Evolutionary conservation across 2,329 filamentous ascomycete genomes (phyloP).

Genomic region (Elsinoe necatrix): DNA sequence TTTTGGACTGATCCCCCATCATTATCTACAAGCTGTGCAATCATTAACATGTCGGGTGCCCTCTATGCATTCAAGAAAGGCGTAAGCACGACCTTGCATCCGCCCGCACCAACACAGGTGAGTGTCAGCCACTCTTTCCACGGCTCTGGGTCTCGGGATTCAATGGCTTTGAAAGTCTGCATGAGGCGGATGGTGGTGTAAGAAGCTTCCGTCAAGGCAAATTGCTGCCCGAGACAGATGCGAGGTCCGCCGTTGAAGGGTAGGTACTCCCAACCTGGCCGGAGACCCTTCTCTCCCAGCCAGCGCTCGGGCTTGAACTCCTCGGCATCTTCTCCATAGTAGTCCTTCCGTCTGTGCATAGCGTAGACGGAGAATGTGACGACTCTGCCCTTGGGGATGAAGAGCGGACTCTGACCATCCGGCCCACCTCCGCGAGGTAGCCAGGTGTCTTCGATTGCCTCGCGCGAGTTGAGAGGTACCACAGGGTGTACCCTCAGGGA

Average conservation of each 20-base stretch:
- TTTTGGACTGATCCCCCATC: not conserved
- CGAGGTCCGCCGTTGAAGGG: conserved; percentile 33
- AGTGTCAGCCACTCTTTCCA: conserved; percentile 22
- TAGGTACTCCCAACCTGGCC: conserved; percentile 31
- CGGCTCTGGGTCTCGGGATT: conserved; percentile 24
- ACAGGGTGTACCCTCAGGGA: conserved; percentile 68
- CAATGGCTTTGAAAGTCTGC: conserved; percentile 54
- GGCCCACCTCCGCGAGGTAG: conserved; percentile 57
- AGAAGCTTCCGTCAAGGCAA: conserved; percentile 66
- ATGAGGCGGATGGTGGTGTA: conserved; percentile 66
- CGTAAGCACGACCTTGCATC: conserved; percentile 8
- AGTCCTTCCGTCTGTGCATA: conserved; percentile 60
- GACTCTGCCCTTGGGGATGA: conserved; percentile 56
- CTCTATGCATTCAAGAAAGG: not conserved
- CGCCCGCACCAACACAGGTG: conserved; percentile 7
- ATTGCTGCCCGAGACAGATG: conserved; percentile 50
- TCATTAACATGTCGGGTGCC: conserved; percentile 1
- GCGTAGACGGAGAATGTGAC: conserved; percentile 59
- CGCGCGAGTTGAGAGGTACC: conserved; percentile 71
- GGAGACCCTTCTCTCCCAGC: conserved; percentile 27
- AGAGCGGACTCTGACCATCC: conserved; percentile 50
- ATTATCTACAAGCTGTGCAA: conserved; percentile 1
- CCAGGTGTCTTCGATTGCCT: conserved; percentile 63
- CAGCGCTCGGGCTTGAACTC: conserved; percentile 33
- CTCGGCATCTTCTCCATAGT: conserved; percentile 40